Evolutionary conservation across 176 grass and related monocot species (phyloP).

Genomic region (Aechmea fasciata): DNA sequence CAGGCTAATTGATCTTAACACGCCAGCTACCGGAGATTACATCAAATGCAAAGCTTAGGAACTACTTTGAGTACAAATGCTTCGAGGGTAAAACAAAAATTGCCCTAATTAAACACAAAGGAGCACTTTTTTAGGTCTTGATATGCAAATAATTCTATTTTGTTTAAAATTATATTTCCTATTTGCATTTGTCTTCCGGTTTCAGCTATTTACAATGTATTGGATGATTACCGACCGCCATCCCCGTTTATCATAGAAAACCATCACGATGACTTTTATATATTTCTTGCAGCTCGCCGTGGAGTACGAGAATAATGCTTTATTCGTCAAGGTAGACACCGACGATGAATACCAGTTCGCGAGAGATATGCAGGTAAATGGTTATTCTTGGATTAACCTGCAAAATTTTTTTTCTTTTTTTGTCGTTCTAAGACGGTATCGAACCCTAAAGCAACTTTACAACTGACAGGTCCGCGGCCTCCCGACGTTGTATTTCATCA

Average conservation of each 20-base stretch:
- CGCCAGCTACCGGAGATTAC: no score
- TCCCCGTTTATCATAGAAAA: no score
- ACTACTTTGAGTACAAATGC: no score
- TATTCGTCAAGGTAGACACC: slow-evolving; percentile 77
- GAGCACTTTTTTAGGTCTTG: no score
- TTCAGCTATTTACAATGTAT: not conserved
- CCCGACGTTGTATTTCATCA: slow-evolving; percentile 81
- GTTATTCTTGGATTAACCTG: not conserved
- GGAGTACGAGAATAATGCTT: slow-evolving; percentile 55
- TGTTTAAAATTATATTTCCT: no score
- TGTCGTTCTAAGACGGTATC: not conserved
- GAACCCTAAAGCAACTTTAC: not conserved
- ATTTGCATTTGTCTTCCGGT: not conserved
- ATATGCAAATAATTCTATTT: no score
- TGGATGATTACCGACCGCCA: not conserved
- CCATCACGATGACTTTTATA: no score
- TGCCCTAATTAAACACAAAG: no score
- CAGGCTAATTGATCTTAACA: no score
- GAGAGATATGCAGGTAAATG: slow-evolving; percentile 84
- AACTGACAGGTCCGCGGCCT: slow-evolving; percentile 58
- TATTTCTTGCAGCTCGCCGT: slow-evolving; percentile 52
- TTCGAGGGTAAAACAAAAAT: no score
- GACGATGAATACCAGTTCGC: slow-evolving; percentile 79
- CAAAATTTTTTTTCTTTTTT: not conserved
- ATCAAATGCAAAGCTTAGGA: no score